These are phyloP conservation scores for Fusarium praegraminearum DNA, from an alignment of 2,329 filamentous ascomycete genomes.

Conservation along the genomic window DNA sequence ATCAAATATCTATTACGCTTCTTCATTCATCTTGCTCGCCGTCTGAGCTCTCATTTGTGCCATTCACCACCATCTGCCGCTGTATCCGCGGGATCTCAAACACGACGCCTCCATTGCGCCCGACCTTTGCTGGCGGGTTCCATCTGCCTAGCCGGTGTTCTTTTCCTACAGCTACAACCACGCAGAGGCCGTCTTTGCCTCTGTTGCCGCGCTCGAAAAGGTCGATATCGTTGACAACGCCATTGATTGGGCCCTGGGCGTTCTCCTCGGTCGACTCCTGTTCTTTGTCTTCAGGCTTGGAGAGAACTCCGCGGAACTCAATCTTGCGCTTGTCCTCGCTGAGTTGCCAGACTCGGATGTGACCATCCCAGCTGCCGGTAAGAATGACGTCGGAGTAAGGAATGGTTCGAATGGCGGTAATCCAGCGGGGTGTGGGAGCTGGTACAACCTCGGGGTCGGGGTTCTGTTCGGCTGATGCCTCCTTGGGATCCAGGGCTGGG, in stretches of 20 bases:
- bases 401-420: conserved; percentile 87
- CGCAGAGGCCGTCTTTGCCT: conserved; percentile 80
- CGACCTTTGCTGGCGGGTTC: conserved; percentile 69
- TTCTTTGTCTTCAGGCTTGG: conserved; percentile 49
- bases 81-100: conserved; percentile 78
- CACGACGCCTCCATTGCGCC: conserved; percentile 85
- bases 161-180: conserved; percentile 87
- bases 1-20: conserved; percentile 42
- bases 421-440: conserved; percentile 81
- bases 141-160: conserved; percentile 89
- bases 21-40: conserved; percentile 44
- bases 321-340: conserved; percentile 85
- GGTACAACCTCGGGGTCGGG: conserved; percentile 71
- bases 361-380: conserved; percentile 92
- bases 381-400: conserved; percentile 92
- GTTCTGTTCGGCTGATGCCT: conserved; percentile 78
- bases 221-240: conserved; percentile 88
- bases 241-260: conserved; percentile 64
- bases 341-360: conserved; percentile 85
- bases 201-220: conserved; percentile 86
- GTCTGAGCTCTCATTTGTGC: conserved; percentile 46
- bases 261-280: conserved; percentile 48
- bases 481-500: conserved; percentile 72
- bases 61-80: conserved; percentile 51
- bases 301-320: conserved; percentile 77